phyloP scores from a whole-genome alignment of 768 basidiomycete species.

The Trametes sanguinea region DNA sequence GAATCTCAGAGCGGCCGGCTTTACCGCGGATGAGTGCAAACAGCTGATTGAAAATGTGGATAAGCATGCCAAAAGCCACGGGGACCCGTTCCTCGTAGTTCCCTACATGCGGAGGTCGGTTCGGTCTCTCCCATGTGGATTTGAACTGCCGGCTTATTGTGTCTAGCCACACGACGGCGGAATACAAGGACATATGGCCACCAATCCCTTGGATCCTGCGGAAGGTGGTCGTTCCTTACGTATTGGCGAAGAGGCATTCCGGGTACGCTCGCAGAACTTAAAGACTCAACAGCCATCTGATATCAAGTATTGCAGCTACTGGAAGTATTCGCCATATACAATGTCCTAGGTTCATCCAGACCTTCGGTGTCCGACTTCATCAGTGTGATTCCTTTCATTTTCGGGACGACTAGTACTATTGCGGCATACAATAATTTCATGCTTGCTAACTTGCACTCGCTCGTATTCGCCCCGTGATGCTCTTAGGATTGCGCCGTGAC shows the following conservation, averaged over 20 bases:
- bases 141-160: not conserved
- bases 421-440: too few relatives aligned
- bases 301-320: slow-evolving; percentile 32
- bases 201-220: slow-evolving; percentile 41
- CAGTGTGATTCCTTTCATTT: too few relatives aligned
- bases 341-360: slow-evolving; percentile 26
- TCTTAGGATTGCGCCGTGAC: too few relatives aligned
- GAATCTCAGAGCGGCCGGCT: slow-evolving; percentile 32
- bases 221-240: slow-evolving; percentile 39
- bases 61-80: slow-evolving; percentile 37
- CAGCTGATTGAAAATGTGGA: slow-evolving; percentile 32
- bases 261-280: slow-evolving; percentile 32
- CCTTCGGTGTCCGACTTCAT: not conserved
- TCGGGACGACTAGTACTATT: too few relatives aligned
- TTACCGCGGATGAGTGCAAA: slow-evolving; percentile 33
- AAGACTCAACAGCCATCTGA: not conserved
- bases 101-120: slow-evolving; percentile 42
- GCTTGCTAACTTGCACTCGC: too few relatives aligned
- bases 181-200: slow-evolving; percentile 41
- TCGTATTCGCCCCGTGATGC: too few relatives aligned
- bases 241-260: slow-evolving; percentile 37
- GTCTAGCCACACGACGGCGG: slow-evolving; percentile 41
- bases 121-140: too few relatives aligned
- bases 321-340: slow-evolving; percentile 41
- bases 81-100: slow-evolving; percentile 36